These are phyloP conservation scores for Fusarium coffeatum DNA, from an alignment of 2,329 filamentous ascomycete species.

Conservation along the genomic window DNA sequence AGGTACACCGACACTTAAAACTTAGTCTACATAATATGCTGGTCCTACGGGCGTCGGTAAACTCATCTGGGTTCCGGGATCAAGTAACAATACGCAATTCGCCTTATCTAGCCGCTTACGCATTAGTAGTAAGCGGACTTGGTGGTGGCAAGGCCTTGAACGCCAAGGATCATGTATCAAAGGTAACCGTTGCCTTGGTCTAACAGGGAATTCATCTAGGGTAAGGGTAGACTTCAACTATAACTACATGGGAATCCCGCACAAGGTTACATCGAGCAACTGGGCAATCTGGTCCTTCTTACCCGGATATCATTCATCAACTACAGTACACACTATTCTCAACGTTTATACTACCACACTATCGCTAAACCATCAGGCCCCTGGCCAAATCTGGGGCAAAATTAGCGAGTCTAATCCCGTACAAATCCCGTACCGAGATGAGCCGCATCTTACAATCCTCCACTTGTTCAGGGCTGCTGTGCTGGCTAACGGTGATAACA, in stretches of 20 bases:
- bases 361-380: constrained; percentile 12
- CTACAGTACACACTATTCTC: neutral
- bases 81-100: neutral
- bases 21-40: neutral
- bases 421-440: constrained; percentile 13
- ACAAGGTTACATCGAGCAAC: neutral
- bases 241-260: neutral
- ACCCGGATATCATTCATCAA: neutral
- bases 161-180: neutral
- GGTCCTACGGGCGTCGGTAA: too few relatives aligned
- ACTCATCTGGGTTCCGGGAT: neutral
- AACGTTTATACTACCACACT: neutral
- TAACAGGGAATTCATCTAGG: neutral
- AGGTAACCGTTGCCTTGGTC: neutral
- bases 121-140: neutral
- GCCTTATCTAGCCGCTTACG: neutral
- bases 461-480: constrained; percentile 14
- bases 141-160: neutral
- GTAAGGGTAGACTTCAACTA: neutral
- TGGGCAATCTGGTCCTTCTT: neutral
- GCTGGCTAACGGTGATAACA: constrained; percentile 6
- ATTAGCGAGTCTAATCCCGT: constrained; percentile 28
- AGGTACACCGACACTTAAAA: neutral
- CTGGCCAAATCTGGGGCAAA: constrained; percentile 17
- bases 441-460: constrained; percentile 11